Base-by-base conservation (phyloP, 352 stramenopile species). In the Phytophthora citrophthora region DNA sequence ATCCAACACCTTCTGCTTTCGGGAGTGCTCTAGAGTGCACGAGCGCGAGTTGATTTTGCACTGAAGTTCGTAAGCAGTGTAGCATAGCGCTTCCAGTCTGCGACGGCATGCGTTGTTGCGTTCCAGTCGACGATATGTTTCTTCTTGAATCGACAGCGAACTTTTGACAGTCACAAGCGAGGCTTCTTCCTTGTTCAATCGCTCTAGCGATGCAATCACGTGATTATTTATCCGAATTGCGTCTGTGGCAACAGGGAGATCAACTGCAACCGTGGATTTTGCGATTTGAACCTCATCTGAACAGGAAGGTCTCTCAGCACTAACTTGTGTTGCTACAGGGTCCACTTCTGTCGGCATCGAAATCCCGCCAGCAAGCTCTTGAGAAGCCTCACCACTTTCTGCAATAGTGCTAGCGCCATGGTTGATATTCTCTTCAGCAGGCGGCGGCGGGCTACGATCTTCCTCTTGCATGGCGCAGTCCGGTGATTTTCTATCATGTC, bases 11-110 rank as follows among this genome's bases (percentile, higher is more conserved):
- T 68, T 49, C 40, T 76, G 56, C 31, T 71, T 72, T 9, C 26
- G 47, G 20, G 50, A 40, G 1, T 70, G 45, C 2, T 58, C 20
- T 43, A 82, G 15, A 0, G 36, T 26, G 44, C 61, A 77, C 10
- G 45, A 59, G 16, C 41, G 31, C 16, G 71, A 74, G 27, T 64
- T 49, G n/a, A 85, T 43, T 32, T 57, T 57, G 31, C 64, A 79
- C 51, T 85, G 76, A 36, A 85, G 50, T 34, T 75, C 56, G 50
- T 75, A 71, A 16, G 69, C 49, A 39, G 71, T 38, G 16, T 48
- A 53, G 13, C 67, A 79, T 24, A 82, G 34, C 9, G 55, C 52
- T 43, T 64, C 54, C 46, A 85, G 40, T 27, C 64, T 71, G 13
- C 23, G 47, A 7, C 61, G 50, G 12, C 41, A 54, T 16, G 69